Evolutionary conservation across 495 filamentous ascomycete genomes (phyloP).

Genomic region (Aspergillus saccharolyticus): DNA sequence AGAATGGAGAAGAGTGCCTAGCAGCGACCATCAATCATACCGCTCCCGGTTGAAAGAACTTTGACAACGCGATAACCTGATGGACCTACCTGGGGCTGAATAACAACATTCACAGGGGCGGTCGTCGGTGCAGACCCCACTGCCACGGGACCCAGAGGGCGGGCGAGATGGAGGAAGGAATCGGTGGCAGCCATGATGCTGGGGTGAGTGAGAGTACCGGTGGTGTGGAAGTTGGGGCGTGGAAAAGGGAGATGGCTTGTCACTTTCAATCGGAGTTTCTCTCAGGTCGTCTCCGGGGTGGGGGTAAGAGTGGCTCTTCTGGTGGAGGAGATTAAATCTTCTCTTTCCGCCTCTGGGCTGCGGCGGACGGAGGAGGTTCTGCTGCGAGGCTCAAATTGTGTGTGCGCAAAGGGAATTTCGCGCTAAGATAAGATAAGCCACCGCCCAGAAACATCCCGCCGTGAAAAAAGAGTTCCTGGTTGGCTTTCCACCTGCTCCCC

Average conservation of each 20-base stretch:
- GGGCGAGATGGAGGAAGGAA: conserved; percentile 88
- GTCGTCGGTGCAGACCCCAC: conserved; percentile 76
- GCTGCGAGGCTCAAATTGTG: conserved; percentile 40
- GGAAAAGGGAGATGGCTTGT: conserved; percentile 6
- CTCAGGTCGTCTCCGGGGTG: conserved; percentile 17
- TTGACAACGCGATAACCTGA: background rate
- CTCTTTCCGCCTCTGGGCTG: conserved; percentile 17
- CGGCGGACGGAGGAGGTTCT: conserved; percentile 22
- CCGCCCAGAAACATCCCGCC: conserved; percentile 6
- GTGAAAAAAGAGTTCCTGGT: conserved; percentile 8
- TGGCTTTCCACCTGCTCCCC: background rate
- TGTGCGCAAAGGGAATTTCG: conserved; percentile 47
- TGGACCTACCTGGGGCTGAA: conserved; percentile 84
- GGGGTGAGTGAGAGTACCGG: background rate
- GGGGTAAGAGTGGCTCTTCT: conserved; percentile 22
- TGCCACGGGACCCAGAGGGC: conserved; percentile 76
- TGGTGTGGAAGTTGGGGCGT: background rate
- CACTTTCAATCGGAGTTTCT: conserved; percentile 8
- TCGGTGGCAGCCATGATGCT: conserved; percentile 76
- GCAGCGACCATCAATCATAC: conserved; percentile 3
- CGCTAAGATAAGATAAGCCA: conserved; percentile 54
- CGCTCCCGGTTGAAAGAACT: background rate
- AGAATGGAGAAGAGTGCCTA: conserved; percentile 95
- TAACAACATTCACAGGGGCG: conserved; percentile 82
- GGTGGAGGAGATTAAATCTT: conserved; percentile 15